Evolutionary conservation across 495 filamentous ascomycete genomes (phyloP).

Genomic region (Beverwykella pulmonaria): DNA sequence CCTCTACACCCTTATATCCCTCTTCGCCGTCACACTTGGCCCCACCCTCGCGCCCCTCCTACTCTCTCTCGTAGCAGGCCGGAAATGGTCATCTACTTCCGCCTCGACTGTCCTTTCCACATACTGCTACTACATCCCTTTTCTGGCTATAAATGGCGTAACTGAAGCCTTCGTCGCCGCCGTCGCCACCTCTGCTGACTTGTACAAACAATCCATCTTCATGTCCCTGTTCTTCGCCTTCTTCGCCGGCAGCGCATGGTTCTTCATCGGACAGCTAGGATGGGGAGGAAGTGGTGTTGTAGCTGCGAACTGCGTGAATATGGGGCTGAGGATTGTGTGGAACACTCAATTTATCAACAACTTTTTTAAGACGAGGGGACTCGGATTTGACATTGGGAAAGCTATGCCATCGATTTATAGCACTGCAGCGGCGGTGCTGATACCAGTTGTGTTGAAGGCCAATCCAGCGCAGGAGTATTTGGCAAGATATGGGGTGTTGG

Average conservation of each 20-base stretch:
- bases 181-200: conserved; percentile 69
- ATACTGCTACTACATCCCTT: conserved; percentile 91
- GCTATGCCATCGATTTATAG: conserved; percentile 12
- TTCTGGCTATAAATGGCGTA: conserved; percentile 89
- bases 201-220: conserved; percentile 75
- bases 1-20: conserved; percentile 67
- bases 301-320: conserved; percentile 81
- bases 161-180: conserved; percentile 90
- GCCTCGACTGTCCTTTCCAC: conserved; percentile 70
- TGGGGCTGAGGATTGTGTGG: conserved; percentile 81
- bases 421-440: conserved; percentile 25
- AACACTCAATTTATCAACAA: conserved; percentile 67
- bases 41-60: conserved; percentile 72
- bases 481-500: conserved; percentile 40
- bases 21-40: conserved; percentile 66
- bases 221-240: conserved; percentile 77
- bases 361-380: conserved; percentile 55
- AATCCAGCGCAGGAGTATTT: conserved; percentile 42
- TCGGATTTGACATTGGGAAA: not conserved
- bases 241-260: conserved; percentile 70
- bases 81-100: conserved; percentile 65
- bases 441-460: conserved; percentile 34
- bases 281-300: conserved; percentile 81
- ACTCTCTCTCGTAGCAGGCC: conserved; percentile 72
- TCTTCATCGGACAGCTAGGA: conserved; percentile 65